These are phyloP conservation scores for Pyrrhoderma lamaoense DNA, from an alignment of 1,284 basidiomycete genomes.

Conservation along the genomic window DNA sequence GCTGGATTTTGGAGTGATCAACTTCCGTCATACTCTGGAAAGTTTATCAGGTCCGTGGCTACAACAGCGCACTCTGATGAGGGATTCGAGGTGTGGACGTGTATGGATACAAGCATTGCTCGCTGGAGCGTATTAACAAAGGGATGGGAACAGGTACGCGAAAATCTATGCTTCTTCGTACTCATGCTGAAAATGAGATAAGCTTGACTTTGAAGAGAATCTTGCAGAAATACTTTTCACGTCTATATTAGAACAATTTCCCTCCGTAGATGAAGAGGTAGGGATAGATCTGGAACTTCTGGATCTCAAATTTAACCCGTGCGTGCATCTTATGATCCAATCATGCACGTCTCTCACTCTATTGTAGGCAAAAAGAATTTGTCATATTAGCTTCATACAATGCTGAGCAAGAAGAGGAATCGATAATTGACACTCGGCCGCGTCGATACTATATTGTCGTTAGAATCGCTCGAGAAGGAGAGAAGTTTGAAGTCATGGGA, in stretches of 20 bases:
- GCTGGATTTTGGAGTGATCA: slow-evolving; percentile 6
- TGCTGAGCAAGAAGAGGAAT: slow-evolving; percentile 44
- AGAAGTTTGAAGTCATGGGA: slow-evolving; percentile 38
- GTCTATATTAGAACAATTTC: slow-evolving; percentile 1
- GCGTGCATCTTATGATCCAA: neutral
- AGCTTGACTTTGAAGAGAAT: slow-evolving; percentile 16
- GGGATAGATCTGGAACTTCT: slow-evolving; percentile 17
- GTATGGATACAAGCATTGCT: slow-evolving; percentile 16
- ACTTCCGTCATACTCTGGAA: slow-evolving; percentile 7
- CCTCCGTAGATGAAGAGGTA: slow-evolving; percentile 1
- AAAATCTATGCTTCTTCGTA: neutral
- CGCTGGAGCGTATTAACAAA: slow-evolving; percentile 19
- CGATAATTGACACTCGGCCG: slow-evolving; percentile 35
- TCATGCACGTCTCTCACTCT: neutral
- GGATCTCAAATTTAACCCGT: slow-evolving; percentile 17
- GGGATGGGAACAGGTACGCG: slow-evolving; percentile 18
- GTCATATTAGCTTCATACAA: slow-evolving; percentile 59
- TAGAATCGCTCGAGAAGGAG: slow-evolving; percentile 36
- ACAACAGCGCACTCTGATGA: slow-evolving; percentile 4
- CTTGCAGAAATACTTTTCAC: slow-evolving; percentile 1
- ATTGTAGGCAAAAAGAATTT: slow-evolving; percentile 25
- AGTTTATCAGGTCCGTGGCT: slow-evolving; percentile 7
- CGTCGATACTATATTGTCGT: slow-evolving; percentile 60
- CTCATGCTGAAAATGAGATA: neutral
- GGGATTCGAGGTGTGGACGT: slow-evolving; percentile 18